Evolutionary conservation across 2,329 filamentous ascomycete species (phyloP), one percentile per base, ranked within the genome.

Genomic region (Zymoseptoria pseudotritici): DNA sequence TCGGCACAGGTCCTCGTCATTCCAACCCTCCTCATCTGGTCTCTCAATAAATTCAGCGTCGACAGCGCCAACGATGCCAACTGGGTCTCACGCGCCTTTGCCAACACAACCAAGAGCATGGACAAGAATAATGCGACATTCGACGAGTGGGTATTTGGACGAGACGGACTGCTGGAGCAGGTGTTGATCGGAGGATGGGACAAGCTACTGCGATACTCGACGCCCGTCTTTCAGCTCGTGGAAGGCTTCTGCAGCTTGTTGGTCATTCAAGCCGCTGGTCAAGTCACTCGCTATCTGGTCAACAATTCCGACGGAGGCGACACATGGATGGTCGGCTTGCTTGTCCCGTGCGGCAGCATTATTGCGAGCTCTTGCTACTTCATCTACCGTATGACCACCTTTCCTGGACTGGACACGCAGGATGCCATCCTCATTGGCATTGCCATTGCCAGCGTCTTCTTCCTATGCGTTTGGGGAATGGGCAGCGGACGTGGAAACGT

Each of bases 201-300:
- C 73, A 91, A 87, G 72, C 79, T 90, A 55, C 77, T 99, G 75
- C 83, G 87, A 71, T 97, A 95, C 79, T 96, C 92, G 36, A 95
- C 90, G 3, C 94, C 94, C 0, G 83, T 96, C 56, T 99, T 97
- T 78, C 94, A 99, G 77, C 80, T 99, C 8, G 85, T 89, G 56
- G 94, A 99, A 75, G 94, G 94, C 6, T 99, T 99, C 77, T 97
- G 94, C 80, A 97, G 91, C 71, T 78, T 99, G 68, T 79, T 97
- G 59, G 92, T 97, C 65, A 97, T 99, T 60, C 94, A 99, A 76
- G 91, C 92, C 19, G 88, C 90, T 13, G 94, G 94, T 0, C 93
- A 97, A 74, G 91, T 97, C 66, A 96, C 94, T 20, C 84, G 90
- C 74, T 97, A 91, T 87, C 83, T 97, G 29, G 93, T 97, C 58